Conservation (phyloP, 2,329 filamentous ascomycete species). For the Talaromyces atroroseus region DNA sequence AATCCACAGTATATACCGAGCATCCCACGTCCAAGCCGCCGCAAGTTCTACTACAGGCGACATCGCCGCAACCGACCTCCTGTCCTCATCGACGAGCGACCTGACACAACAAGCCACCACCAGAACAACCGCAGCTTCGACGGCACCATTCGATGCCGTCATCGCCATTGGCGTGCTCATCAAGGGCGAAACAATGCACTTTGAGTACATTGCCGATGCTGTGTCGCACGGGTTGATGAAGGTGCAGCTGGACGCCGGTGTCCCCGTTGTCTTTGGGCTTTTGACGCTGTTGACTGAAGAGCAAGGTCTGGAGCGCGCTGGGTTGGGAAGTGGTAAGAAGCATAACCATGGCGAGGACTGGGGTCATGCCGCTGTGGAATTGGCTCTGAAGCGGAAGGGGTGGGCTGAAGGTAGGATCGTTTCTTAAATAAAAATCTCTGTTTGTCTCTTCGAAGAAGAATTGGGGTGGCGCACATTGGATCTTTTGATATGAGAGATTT, state of each 20-base stretch:
- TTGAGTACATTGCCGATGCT: slow-evolving; percentile 94
- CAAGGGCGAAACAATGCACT: slow-evolving; percentile 99
- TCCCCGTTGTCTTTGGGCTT: slow-evolving; percentile 88
- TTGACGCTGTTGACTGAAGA: slow-evolving; percentile 84
- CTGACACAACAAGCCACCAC: slow-evolving; percentile 45
- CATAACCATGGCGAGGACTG: slow-evolving; percentile 98
- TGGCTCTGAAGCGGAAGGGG: slow-evolving; percentile 78
- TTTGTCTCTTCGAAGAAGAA: neutral
- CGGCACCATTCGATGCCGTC: slow-evolving; percentile 76
- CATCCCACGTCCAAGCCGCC: slow-evolving; percentile 77
- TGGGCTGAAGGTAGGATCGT: slow-evolving; percentile 67
- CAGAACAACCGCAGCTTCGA: slow-evolving; percentile 26
- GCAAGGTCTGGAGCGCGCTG: slow-evolving; percentile 80
- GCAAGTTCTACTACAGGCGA: slow-evolving; percentile 41
- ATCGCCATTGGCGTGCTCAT: slow-evolving; percentile 95
- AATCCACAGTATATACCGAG: slow-evolving; percentile 64
- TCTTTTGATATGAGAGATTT: neutral
- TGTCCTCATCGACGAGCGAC: slow-evolving; percentile 62
- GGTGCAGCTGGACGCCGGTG: slow-evolving; percentile 79
- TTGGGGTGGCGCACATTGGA: neutral
- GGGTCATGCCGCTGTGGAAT: slow-evolving; percentile 89
- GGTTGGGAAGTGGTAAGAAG: slow-evolving; percentile 51
- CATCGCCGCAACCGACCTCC: slow-evolving; percentile 50
- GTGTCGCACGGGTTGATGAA: slow-evolving; percentile 92
- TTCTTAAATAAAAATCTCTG: neutral